Evolutionary conservation across 2,329 filamentous ascomycete genomes (phyloP), one percentile per base, ranked within the genome.

Genomic region (Onygenales sp.): DNA sequence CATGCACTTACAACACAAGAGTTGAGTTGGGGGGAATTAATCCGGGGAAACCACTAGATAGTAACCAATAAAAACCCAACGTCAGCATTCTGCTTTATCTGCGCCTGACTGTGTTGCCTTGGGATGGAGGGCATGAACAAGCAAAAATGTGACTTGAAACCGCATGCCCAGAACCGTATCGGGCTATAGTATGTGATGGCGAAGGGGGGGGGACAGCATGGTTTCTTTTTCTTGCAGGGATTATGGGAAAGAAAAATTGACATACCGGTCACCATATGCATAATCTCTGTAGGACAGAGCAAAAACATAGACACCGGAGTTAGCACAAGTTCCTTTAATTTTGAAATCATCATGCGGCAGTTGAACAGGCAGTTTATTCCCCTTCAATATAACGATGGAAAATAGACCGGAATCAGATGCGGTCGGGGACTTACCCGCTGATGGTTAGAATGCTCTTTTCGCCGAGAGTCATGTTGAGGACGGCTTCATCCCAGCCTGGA

Each of bases 371-470:
- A 33, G n/a, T 6, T 34, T 13, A 9, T 6, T 47, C 14, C 6
- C 6, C 34, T 14, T 47, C 31, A 27, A n/a, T 14, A 36, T 8
- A 36, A 4, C 4, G 32, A 33, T 47, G 3, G 31, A 17, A 34
- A 34, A 46, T n/a, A 33, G n/a, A n/a, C n/a, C n/a, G 32, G 43
- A 47, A 47, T 9, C 36, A 1, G 36, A 39, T 3, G n/a, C 6
- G 14, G 6, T 36, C 6, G 14, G 6, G 17, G 11, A 55, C 80
- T 70, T 78, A 90, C 86, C 80, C 78, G 58, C 84, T 80, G 67
- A 97, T 96, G 61, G 84, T 86, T 59, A 98, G 78, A 50, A 82
- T 87, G 52, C 89, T 85, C 77, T 88, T 92, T 80, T 97, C 92
- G 68, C 92, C 91, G 55, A 95, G 77, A 67, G 85, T 85, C 92